These are phyloP conservation scores for Nicotiana obtusifolia DNA, from an alignment of 257 asterid species.

Conservation along the genomic window DNA sequence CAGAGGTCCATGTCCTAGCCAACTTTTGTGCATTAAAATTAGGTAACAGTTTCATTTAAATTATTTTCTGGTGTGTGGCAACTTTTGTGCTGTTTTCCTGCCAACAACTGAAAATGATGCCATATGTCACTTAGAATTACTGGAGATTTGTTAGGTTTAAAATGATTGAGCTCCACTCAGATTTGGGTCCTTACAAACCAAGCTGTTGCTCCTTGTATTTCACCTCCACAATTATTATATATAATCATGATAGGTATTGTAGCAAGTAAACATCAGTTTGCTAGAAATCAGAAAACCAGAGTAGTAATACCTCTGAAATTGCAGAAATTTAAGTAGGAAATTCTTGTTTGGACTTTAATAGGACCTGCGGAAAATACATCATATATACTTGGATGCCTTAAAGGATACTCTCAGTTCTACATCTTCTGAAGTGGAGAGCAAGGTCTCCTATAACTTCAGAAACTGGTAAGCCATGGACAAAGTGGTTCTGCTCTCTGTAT, in stretches of 20 bases:
- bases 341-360: background rate
- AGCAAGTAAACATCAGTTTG: background rate
- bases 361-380: background rate
- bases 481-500: conserved; percentile 1
- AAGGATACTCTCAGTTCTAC: background rate
- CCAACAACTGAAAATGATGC: conserved; percentile 4
- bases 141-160: background rate
- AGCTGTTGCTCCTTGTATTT: background rate
- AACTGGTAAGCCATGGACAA: background rate
- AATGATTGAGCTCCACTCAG: background rate
- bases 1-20: too few relatives aligned
- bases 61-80: background rate
- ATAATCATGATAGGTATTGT: background rate
- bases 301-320: background rate
- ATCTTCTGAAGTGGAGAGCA: background rate
- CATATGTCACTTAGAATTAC: background rate
- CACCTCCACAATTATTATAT: background rate
- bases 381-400: background rate
- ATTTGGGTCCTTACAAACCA: background rate
- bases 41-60: background rate
- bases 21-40: too few relatives aligned
- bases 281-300: conserved; percentile 2
- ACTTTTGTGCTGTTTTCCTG: background rate
- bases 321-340: background rate
- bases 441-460: conserved; percentile 1